Evolutionary conservation across 192 early-diverging fungal species (phyloP).

Genomic region (Coemansia asiatica): DNA sequence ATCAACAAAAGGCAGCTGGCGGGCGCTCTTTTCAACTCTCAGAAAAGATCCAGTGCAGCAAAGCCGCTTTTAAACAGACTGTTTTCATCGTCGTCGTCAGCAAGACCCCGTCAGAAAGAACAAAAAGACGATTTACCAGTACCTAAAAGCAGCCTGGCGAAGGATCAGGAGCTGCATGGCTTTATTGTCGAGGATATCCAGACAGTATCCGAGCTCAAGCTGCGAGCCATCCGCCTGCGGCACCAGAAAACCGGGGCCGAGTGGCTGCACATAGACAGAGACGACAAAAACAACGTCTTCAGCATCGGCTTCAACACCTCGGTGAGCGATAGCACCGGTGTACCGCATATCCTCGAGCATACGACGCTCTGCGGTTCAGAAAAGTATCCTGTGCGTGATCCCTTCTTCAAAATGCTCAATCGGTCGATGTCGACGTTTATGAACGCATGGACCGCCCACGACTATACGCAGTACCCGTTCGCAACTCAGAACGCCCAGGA

Average conservation of each 20-base stretch:
- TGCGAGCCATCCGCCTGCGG: slow-evolving; percentile 71
- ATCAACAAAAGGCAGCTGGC: no score
- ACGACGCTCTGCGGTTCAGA: slow-evolving; percentile 89
- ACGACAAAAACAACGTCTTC: slow-evolving; percentile 94
- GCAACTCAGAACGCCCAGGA: slow-evolving; percentile 87
- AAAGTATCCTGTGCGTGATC: slow-evolving; percentile 89
- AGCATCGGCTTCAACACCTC: slow-evolving; percentile 89
- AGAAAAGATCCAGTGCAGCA: background rate
- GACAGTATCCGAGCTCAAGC: slow-evolving; percentile 72
- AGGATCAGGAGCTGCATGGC: slow-evolving; percentile 35
- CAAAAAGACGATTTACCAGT: no score
- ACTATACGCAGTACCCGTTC: slow-evolving; percentile 93
- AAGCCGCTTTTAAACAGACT: background rate
- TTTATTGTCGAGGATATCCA: slow-evolving; percentile 55
- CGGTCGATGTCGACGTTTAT: slow-evolving; percentile 94
- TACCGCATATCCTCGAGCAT: slow-evolving; percentile 94
- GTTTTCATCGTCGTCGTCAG: background rate
- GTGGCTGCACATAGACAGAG: slow-evolving; percentile 82
- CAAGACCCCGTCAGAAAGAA: background rate
- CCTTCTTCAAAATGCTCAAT: slow-evolving; percentile 99
- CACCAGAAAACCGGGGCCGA: slow-evolving; percentile 80
- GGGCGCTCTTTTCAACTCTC: no score
- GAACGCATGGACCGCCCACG: slow-evolving; percentile 91
- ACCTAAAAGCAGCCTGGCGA: slow-evolving; percentile 12
- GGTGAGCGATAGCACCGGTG: slow-evolving; percentile 76